A percentile compares a stretch with the other conserved stretches of the same genome.
Conservation (phyloP, 2,329 filamentous ascomycete genomes). For the Rutstroemia sp. region DNA sequence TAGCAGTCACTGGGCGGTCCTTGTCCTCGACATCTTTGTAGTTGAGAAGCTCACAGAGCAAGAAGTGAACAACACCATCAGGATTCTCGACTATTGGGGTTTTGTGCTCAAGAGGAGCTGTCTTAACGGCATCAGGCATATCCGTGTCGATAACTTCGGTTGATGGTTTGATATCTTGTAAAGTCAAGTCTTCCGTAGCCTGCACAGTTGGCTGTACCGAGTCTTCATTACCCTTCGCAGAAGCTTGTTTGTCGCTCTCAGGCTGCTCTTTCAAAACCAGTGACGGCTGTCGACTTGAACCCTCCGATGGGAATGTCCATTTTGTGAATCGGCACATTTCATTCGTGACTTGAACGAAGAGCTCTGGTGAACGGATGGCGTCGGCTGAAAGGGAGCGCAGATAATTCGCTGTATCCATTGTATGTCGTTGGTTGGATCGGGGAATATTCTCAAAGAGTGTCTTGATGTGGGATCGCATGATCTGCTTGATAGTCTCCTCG, state of each 20-base stretch:
- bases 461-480: slow-evolving; percentile 86
- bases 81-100: slow-evolving; percentile 83
- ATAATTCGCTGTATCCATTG: slow-evolving; percentile 64
- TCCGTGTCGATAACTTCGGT: slow-evolving; percentile 54
- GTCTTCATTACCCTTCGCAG: slow-evolving; percentile 21
- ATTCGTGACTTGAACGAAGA: slow-evolving; percentile 83
- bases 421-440: slow-evolving; percentile 42
- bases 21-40: slow-evolving; percentile 92
- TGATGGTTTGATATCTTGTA: slow-evolving; percentile 48
- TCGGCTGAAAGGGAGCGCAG: slow-evolving; percentile 71
- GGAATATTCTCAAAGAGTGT: slow-evolving; percentile 56
- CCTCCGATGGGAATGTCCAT: slow-evolving; percentile 39
- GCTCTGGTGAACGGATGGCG: slow-evolving; percentile 70
- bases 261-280: slow-evolving; percentile 25
- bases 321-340: slow-evolving; percentile 71
- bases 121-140: slow-evolving; percentile 58
- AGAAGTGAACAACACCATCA: slow-evolving; percentile 90
- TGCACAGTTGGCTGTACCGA: slow-evolving; percentile 27
- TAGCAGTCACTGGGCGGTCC: slow-evolving; percentile 39
- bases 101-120: slow-evolving; percentile 56
- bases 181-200: slow-evolving; percentile 29
- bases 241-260: slow-evolving; percentile 4
- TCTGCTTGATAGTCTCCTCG: slow-evolving; percentile 79
- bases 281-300: slow-evolving; percentile 37
- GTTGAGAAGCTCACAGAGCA: slow-evolving; percentile 84